Conservation (phyloP, 306 rosid species). For the Gastrolobium villosum region DNA sequence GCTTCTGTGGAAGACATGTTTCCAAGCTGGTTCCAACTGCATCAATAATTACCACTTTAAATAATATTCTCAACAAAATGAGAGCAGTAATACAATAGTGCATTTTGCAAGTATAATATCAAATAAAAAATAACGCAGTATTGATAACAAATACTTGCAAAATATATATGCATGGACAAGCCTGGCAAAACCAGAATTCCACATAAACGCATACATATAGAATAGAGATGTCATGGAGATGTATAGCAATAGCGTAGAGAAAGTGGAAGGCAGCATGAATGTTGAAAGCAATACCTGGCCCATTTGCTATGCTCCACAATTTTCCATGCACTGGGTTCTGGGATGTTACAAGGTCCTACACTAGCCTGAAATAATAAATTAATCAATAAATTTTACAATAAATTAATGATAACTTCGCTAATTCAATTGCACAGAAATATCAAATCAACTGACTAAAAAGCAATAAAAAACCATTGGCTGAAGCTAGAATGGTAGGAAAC, state of each 20-base stretch:
- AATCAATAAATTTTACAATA: constrained; percentile 23
- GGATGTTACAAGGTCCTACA: constrained; percentile 80
- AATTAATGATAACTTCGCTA: not conserved
- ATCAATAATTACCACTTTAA: constrained; percentile 46
- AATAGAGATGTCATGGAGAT: constrained; percentile 7
- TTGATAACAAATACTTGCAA: constrained; percentile 22
- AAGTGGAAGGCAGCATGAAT: constrained; percentile 3
- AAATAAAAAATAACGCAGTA: not conserved
- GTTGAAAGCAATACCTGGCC: constrained; percentile 74
- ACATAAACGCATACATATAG: constrained; percentile 23
- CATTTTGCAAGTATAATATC: constrained; percentile 9
- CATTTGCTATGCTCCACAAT: constrained; percentile 93
- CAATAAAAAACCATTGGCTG: constrained; percentile 13
- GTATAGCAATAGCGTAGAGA: constrained; percentile 26
- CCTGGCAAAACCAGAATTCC: constrained; percentile 20
- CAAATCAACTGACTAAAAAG: not conserved
- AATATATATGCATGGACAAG: constrained; percentile 2
- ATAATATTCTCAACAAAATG: constrained; percentile 34
- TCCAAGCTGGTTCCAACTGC: constrained; percentile 98
- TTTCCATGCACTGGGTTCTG: constrained; percentile 94
- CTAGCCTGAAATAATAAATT: constrained; percentile 72
- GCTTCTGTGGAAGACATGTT: constrained; percentile 89
- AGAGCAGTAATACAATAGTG: constrained; percentile 2
- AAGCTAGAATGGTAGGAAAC: constrained; percentile 2
- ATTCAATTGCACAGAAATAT: not conserved